Evolutionary conservation across 257 asterid genomes (phyloP).

Genomic region (Cordia subcordata): DNA sequence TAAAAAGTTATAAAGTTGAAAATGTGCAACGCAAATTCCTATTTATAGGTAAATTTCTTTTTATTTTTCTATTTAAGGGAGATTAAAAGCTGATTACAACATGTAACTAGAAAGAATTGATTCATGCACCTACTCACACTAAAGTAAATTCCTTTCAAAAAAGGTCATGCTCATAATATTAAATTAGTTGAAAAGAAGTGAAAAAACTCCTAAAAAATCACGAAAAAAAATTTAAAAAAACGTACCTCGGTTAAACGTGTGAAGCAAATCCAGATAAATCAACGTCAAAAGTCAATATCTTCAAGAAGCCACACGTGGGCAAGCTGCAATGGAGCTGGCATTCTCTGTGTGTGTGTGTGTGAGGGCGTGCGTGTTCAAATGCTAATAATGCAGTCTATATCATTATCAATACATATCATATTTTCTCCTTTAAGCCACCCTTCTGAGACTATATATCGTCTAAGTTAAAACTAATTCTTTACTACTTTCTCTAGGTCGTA

Average conservation of each 20-base stretch:
- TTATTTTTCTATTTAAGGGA: no score
- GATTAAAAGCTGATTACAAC: no score
- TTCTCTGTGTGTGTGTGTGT: conserved; percentile 22
- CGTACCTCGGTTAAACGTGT: conserved; percentile 18
- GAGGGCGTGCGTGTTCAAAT: not conserved
- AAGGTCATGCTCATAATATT: no score
- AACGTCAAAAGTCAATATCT: conserved; percentile 59
- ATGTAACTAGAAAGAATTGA: no score
- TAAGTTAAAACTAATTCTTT: conserved; percentile 1
- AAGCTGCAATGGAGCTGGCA: conserved; percentile 39
- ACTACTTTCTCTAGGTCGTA: conserved; percentile 1
- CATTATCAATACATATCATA: conserved; percentile 5
- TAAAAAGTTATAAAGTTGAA: no score
- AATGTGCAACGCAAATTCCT: no score
- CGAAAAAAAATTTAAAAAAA: no score
- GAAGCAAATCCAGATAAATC: conserved; percentile 30
- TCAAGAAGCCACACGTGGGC: conserved; percentile 59
- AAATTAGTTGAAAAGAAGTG: no score
- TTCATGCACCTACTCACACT: no score
- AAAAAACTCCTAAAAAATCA: no score
- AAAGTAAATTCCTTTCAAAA: no score
- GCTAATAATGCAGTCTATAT: not conserved
- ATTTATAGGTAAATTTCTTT: no score
- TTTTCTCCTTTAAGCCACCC: not conserved
- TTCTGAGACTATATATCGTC: not conserved